Base-by-base conservation (phyloP, 768 basidiomycete species). In the Hygrophorus pudorinus region DNA sequence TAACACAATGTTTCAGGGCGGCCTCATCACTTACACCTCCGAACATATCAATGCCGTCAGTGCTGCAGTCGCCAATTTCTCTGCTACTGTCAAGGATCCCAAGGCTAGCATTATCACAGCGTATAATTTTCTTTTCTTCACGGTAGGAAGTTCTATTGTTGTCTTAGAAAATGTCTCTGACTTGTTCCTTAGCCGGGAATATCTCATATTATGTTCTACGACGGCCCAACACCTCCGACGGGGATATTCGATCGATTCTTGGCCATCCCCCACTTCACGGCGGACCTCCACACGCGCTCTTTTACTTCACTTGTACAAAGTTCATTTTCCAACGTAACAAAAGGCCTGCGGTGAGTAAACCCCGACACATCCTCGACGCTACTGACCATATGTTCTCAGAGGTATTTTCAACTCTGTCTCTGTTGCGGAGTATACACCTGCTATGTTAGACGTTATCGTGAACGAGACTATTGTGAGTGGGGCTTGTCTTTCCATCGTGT, bases 201-300 rank as follows among this genome's bases (percentile, higher is more conserved):
- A 5, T 55, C 54, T 2, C 53, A 60, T 6, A 42, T 75, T 2
- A 41, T 82, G 17, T 83, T 82, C 58, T 81, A 83, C 50, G 73
- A 82, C 51, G 72, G 50, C 0, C 78, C 79, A 11, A 63, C 56
- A 0, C 67, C 67, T 1, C 76, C 75, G 0, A 45, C 49, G 0
- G 75, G 72, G 1, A 66, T 75, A 20, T 78, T 77, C 48, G 74
- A 78, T 46, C 65, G 64, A 7, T 74, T 75, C 57, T 49, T 76
- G 17, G 59, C 62, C 1, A 71, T 78, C 29, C 69, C 70, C 2
- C 43, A 53, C 13, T 37, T 72, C 17, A 54, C 53, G 2, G 55
- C 56, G 42, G 65, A 74, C 45, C 54, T 76, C 2, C 52, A 46
- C 1, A 71, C 71, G 0, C 58, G 68, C 3, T 61, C 62, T 6